These are phyloP conservation scores for Lepidium aucheri DNA, from an alignment of 345 rosid species.

Conservation along the genomic window DNA sequence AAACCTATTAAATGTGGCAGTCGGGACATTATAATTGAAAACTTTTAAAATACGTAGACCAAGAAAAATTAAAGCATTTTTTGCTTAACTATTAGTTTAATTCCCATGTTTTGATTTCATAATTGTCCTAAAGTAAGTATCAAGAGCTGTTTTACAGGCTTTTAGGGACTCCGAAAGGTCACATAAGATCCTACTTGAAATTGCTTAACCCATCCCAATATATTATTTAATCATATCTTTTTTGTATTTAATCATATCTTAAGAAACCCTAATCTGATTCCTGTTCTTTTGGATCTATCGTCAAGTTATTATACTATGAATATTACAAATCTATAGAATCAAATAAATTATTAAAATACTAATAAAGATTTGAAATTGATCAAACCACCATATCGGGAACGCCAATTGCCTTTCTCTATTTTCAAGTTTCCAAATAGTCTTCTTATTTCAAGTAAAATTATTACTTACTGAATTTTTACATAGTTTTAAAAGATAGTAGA, in stretches of 20 bases:
- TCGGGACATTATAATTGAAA: too few species aligned
- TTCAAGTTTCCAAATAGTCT: conserved; percentile 5
- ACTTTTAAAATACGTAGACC: background rate
- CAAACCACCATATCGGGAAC: conserved; percentile 6
- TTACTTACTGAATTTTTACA: too few species aligned
- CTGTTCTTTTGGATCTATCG: conserved; percentile 17
- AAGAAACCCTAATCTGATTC: conserved; percentile 16
- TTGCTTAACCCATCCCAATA: conserved; percentile 8
- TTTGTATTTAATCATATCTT: conserved; percentile 8
- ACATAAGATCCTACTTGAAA: background rate
- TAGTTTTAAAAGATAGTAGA: too few species aligned
- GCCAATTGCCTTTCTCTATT: conserved; percentile 6
- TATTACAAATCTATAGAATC: conserved; percentile 4
- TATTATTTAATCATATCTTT: conserved; percentile 6
- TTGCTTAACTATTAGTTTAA: background rate
- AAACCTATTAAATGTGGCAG: too few species aligned
- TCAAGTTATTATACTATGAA: background rate
- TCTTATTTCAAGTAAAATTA: background rate
- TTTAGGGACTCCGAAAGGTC: conserved; percentile 16
- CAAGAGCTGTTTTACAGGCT: conserved; percentile 19
- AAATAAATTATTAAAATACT: background rate
- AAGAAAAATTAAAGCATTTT: background rate
- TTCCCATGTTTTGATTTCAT: conserved; percentile 1
- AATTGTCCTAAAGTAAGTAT: conserved; percentile 8
- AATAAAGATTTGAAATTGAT: conserved; percentile 5